These are phyloP conservation scores for Cutaneotrichosporon sp. DNA, from an alignment of 1,284 basidiomycete genomes.

Conservation along the genomic window DNA sequence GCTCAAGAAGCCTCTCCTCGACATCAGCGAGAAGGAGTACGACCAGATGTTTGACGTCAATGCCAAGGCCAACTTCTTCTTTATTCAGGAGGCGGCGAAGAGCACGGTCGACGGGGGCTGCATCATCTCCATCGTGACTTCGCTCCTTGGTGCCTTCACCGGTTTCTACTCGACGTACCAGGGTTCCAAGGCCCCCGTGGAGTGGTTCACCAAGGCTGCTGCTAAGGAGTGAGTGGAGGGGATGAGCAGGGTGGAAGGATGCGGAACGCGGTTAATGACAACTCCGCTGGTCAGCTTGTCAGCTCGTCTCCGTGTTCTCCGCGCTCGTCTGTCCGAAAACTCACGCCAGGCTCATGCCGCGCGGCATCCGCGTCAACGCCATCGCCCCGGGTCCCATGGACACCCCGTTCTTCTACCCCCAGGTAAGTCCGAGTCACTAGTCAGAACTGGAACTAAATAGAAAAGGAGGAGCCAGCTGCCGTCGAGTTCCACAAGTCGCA, in stretches of 20 bases:
- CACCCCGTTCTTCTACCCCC: conserved; percentile 23
- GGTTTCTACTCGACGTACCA: conserved; percentile 26
- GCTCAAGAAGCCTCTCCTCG: conserved; percentile 25
- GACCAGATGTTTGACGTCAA: conserved; percentile 26
- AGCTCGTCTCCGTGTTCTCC: too few relatives aligned
- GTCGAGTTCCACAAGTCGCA: conserved; percentile 20
- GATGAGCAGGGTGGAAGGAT: too few relatives aligned
- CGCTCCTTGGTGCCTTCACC: conserved; percentile 22
- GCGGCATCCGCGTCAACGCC: conserved; percentile 20
- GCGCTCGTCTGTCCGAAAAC: too few relatives aligned
- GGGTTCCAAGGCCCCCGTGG: conserved; percentile 27
- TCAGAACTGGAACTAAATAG: background rate
- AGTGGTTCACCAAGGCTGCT: conserved; percentile 27
- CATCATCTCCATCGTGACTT: conserved; percentile 25
- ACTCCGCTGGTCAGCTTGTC: too few relatives aligned
- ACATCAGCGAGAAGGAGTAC: conserved; percentile 24
- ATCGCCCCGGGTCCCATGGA: conserved; percentile 22
- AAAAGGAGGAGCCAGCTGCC: conserved; percentile 10
- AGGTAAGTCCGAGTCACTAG: background rate
- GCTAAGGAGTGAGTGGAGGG: conserved; percentile 20
- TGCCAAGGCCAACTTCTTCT: conserved; percentile 28
- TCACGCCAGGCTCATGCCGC: conserved; percentile 12
- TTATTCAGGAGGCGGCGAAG: conserved; percentile 24
- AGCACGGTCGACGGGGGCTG: conserved; percentile 20
- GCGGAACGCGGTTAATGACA: too few relatives aligned